These are phyloP conservation scores for Boletus putidus DNA, from an alignment of 1,284 basidiomycete genomes.

Conservation along the genomic window DNA sequence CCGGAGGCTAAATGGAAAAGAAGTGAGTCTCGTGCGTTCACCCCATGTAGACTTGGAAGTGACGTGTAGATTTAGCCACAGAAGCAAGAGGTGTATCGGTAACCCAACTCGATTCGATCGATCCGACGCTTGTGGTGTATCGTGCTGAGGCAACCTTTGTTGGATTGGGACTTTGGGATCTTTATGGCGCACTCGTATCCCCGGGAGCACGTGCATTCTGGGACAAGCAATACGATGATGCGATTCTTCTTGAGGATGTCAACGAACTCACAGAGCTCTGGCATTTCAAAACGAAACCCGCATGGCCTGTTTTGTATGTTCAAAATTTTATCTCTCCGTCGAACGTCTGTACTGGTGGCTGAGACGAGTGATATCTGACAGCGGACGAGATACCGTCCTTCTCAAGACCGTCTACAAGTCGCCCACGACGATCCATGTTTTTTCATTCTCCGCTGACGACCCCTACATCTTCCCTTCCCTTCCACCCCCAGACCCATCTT, in stretches of 20 bases:
- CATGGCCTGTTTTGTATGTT: constrained; percentile 88
- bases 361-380: constrained; percentile 36
- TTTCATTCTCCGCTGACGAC: constrained; percentile 94
- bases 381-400: constrained; percentile 87
- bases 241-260: constrained; percentile 82
- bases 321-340: not conserved
- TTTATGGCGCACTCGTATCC: constrained; percentile 86
- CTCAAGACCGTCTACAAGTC: constrained; percentile 98
- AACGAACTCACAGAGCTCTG: constrained; percentile 91
- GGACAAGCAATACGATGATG: constrained; percentile 92
- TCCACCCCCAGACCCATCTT: constrained; percentile 67
- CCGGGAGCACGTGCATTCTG: constrained; percentile 82
- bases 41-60: not conserved
- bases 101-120: constrained; percentile 95
- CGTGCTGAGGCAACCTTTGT: constrained; percentile 98
- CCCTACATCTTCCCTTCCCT: constrained; percentile 81
- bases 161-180: constrained; percentile 93
- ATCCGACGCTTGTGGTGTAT: constrained; percentile 95
- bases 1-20: constrained; percentile 97
- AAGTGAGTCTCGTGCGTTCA: constrained; percentile 48
- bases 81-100: constrained; percentile 90
- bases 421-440: constrained; percentile 91
- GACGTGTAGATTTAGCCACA: constrained; percentile 52
- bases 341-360: constrained; percentile 9
- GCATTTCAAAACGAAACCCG: constrained; percentile 85